Base-by-base conservation (phyloP, 148 eudicot species). In the Arctostaphylos glauca region DNA sequence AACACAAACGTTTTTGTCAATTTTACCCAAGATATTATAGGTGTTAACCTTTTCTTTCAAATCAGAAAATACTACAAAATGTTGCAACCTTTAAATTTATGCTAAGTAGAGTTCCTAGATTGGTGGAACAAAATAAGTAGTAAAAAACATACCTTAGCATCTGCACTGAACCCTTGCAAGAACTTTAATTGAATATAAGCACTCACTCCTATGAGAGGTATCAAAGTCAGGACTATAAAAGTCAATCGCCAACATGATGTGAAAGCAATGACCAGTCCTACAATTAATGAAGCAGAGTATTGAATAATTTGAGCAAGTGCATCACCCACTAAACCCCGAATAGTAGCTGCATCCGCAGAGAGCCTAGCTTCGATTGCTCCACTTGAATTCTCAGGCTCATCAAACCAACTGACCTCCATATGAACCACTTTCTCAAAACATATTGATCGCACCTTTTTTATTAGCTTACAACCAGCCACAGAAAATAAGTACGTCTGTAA, bases 331-430 rank as follows among this genome's bases (percentile, higher is more conserved):
- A 95, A 84, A 77, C 87, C 93, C 18, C 98, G 90, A 4, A 95
- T 88, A 9, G 81, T 83, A 0, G 97, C 93, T 53, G 97, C 98
- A 89, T 95, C 94, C 8, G 90, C 81, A 44, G 97, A 93, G 31
- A 95, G 88, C 79, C 92, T 89, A 58, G 98, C 93, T 56, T 97
- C 98, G 70, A 95, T 90, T 4, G 90, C 88, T 53, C 98, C 98
- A 84, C 93, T 95, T 5, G 98, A 92, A 84, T 95, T 87, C 13
- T 91, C 88, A 0, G 94, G 81, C 77, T 94, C 88, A 79, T 94
- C 98, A 74, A 93, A 94, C 97, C 97, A 94, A 66, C 91, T 85
- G 8, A 94, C 87, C 86, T 94, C 98, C 98, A 94, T 94, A 48
- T 75, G n/a, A 21, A 95, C 85, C 81, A 92, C 92, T 81, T 86